phyloP scores from a whole-genome alignment of 352 stramenopile genomes.

The Phytophthora sp. region DNA sequence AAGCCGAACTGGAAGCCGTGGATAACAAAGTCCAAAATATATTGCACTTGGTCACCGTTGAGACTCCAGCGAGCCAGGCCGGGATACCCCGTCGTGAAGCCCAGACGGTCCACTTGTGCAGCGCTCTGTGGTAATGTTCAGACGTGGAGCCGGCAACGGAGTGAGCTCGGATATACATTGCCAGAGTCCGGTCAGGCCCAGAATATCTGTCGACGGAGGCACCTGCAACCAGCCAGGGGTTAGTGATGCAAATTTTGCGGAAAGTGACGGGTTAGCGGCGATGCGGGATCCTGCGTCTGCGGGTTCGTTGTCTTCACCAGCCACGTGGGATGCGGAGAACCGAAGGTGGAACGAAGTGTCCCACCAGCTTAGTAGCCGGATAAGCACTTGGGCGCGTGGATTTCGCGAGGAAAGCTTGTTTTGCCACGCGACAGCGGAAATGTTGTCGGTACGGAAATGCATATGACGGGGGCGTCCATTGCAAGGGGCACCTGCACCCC shows the following conservation, averaged over 20 bases:
- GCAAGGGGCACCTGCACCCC: background rate
- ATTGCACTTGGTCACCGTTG: background rate
- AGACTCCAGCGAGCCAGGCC: background rate
- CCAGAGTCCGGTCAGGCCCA: slow-evolving; percentile 2
- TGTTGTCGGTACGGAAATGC: slow-evolving; percentile 33
- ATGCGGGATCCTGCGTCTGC: slow-evolving; percentile 3
- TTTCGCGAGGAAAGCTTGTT: slow-evolving; percentile 3
- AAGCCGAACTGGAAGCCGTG: slow-evolving; percentile 1
- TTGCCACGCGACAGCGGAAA: slow-evolving; percentile 11
- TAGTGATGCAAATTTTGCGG: slow-evolving; percentile 23
- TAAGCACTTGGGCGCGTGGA: slow-evolving; percentile 9
- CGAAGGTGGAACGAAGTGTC: background rate
- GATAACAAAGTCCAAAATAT: slow-evolving; percentile 13
- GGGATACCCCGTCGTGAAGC: background rate
- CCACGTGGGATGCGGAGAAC: slow-evolving; percentile 10
- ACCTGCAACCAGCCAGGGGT: slow-evolving; percentile 9
- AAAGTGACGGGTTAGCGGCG: slow-evolving; percentile 1
- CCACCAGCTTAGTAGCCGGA: background rate
- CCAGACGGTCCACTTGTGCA: background rate
- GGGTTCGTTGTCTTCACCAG: background rate
- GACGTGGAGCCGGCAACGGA: slow-evolving; percentile 18
- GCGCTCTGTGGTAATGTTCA: background rate
- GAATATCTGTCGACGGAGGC: background rate
- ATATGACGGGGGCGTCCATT: slow-evolving; percentile 6
- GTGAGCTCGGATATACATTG: slow-evolving; percentile 10